These are phyloP conservation scores for Solanum rostratum DNA, from an alignment of 257 asterid species.

Conservation along the genomic window DNA sequence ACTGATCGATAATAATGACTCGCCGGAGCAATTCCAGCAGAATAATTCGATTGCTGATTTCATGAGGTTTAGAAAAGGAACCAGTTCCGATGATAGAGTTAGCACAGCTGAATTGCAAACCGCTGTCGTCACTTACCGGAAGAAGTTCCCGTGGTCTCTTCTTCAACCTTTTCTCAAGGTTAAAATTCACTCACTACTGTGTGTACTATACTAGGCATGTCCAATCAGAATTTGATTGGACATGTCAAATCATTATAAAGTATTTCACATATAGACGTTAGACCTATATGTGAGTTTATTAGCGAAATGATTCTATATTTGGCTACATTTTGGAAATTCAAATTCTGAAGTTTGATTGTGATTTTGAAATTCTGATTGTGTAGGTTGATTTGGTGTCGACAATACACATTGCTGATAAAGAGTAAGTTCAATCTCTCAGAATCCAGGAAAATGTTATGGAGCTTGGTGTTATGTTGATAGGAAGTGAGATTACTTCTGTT, in stretches of 20 bases:
- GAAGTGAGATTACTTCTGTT: background rate
- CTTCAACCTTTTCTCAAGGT: conserved; percentile 85
- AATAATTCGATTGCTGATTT: conserved; percentile 85
- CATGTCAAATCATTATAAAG: background rate
- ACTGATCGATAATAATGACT: conserved; percentile 16
- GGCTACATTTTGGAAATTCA: background rate
- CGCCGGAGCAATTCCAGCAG: conserved; percentile 48
- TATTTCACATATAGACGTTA: background rate
- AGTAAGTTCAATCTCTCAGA: conserved; percentile 35
- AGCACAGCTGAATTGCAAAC: conserved; percentile 70
- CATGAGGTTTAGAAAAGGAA: conserved; percentile 62
- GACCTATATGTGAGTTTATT: background rate
- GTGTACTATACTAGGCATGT: background rate
- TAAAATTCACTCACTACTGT: background rate
- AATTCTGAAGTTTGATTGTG: background rate
- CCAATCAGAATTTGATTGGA: too few relatives aligned
- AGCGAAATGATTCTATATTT: background rate
- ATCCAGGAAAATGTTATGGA: background rate
- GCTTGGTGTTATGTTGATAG: background rate
- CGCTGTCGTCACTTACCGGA: conserved; percentile 72
- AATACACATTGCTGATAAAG: conserved; percentile 94
- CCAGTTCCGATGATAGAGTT: conserved; percentile 2
- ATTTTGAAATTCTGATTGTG: background rate
- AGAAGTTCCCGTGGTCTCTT: conserved; percentile 90
- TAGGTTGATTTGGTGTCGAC: conserved; percentile 98